Percentiles rank a stretch among this genome's conserved stretches.
These are phyloP conservation scores for Limonomyces culmigenus DNA, from an alignment of 1,284 basidiomycete species.

Conservation along the genomic window DNA sequence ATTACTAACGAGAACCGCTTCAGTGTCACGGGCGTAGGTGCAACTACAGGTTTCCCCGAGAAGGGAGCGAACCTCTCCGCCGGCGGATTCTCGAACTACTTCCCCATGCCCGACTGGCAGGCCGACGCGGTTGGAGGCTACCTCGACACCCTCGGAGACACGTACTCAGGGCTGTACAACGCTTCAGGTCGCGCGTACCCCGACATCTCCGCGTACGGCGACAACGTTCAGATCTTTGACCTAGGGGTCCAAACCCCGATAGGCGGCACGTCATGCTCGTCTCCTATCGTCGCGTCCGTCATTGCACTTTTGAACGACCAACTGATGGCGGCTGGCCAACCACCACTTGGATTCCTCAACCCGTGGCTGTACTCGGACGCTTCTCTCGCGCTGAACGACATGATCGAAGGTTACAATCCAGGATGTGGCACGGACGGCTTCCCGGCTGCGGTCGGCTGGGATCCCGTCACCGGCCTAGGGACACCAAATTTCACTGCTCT, in stretches of 20 bases:
- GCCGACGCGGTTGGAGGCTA: slow-evolving; percentile 18
- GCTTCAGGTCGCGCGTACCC: slow-evolving; percentile 19
- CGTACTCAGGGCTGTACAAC: slow-evolving; percentile 14
- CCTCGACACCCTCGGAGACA: slow-evolving; percentile 12
- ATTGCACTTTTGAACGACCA: slow-evolving; percentile 21
- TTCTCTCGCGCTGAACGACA: slow-evolving; percentile 21
- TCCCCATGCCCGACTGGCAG: slow-evolving; percentile 24
- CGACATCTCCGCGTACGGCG: slow-evolving; percentile 20
- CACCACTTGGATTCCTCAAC: slow-evolving; percentile 20
- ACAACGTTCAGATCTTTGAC: slow-evolving; percentile 9
- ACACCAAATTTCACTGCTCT: slow-evolving; percentile 1
- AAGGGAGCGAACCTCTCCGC: slow-evolving; percentile 18
- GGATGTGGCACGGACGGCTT: slow-evolving; percentile 6
- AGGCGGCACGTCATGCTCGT: slow-evolving; percentile 18
- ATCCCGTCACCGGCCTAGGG: slow-evolving; percentile 6
- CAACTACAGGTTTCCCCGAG: slow-evolving; percentile 12
- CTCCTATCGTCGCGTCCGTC: slow-evolving; percentile 18
- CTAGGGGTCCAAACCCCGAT: slow-evolving; percentile 9
- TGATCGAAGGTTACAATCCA: slow-evolving; percentile 13
- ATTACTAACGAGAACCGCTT: no score
- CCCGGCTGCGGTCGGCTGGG: slow-evolving; percentile 4
- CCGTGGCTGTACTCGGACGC: slow-evolving; percentile 16
- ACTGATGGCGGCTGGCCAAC: slow-evolving; percentile 13
- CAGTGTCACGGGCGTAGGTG: slow-evolving; percentile 10
- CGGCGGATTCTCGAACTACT: slow-evolving; percentile 33